These are phyloP conservation scores for Daldinia eschscholtzii DNA, from an alignment of 2,329 filamentous ascomycete species.

Conservation along the genomic window DNA sequence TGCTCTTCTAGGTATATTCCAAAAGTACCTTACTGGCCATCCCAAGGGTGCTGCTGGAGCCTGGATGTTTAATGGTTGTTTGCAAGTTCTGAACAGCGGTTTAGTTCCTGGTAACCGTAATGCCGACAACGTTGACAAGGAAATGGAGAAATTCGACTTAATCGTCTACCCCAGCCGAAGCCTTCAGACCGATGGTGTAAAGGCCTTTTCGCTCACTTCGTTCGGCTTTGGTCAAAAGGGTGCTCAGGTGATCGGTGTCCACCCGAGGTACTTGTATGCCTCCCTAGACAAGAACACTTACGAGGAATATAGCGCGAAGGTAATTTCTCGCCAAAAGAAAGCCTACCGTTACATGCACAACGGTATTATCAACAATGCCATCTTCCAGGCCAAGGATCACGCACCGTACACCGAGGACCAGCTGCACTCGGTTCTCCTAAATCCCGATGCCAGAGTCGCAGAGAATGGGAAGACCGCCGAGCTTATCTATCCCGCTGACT, in stretches of 20 bases:
- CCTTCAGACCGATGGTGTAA: constrained; percentile 97
- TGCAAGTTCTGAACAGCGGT: constrained; percentile 94
- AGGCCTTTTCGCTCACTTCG: constrained; percentile 98
- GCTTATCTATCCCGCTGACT: constrained; percentile 78
- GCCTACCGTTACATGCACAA: constrained; percentile 99
- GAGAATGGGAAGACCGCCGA: constrained; percentile 88
- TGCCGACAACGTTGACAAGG: constrained; percentile 94
- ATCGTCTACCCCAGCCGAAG: constrained; percentile 96
- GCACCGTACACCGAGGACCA: constrained; percentile 91
- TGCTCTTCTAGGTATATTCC: constrained; percentile 95
- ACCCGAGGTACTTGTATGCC: constrained; percentile 92
- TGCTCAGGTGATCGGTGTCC: constrained; percentile 95
- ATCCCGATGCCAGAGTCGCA: constrained; percentile 88
- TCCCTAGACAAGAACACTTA: constrained; percentile 91
- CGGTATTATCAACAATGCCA: constrained; percentile 95
- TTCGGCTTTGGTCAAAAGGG: constrained; percentile 99
- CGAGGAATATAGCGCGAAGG: constrained; percentile 85
- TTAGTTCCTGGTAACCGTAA: constrained; percentile 97
- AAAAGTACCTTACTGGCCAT: constrained; percentile 98
- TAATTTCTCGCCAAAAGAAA: constrained; percentile 95
- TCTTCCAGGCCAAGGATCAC: constrained; percentile 95
- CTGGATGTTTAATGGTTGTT: constrained; percentile 99
- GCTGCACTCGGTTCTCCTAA: constrained; percentile 89
- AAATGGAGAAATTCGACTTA: constrained; percentile 98
- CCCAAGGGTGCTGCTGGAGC: constrained; percentile 99